Conservation (phyloP, 164 flowering plant species). For the Nelumbo lutea region DNA sequence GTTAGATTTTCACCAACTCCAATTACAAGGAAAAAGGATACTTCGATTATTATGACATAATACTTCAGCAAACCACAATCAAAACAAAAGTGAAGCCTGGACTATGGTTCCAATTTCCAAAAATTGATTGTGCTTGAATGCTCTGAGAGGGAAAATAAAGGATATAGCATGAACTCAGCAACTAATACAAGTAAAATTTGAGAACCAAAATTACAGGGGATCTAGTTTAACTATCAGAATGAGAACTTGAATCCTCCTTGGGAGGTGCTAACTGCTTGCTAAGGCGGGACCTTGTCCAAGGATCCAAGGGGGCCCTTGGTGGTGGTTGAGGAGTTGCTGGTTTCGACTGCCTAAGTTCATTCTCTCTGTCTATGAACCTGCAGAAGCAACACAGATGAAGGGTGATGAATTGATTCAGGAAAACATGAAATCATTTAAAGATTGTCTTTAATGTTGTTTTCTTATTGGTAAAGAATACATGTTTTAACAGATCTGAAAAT, state of each 20-base stretch:
- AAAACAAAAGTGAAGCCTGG: no score
- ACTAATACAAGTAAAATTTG: not conserved
- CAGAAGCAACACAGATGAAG: not conserved
- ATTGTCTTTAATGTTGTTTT: no score
- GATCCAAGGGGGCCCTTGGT: slow-evolving; percentile 67
- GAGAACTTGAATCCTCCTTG: slow-evolving; percentile 48
- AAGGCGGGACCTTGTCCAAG: slow-evolving; percentile 79
- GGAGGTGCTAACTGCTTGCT: slow-evolving; percentile 71
- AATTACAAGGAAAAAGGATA: no score
- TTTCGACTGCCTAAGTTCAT: slow-evolving; percentile 89
- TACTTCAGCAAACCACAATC: no score
- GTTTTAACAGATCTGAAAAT: no score
- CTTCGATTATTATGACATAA: no score
- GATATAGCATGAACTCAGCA: not conserved
- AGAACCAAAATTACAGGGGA: not conserved
- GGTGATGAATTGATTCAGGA: no score
- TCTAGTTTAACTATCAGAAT: slow-evolving; percentile 27
- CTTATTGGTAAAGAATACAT: no score
- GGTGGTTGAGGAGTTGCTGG: slow-evolving; percentile 83
- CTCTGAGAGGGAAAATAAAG: not conserved
- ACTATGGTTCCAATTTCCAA: no score
- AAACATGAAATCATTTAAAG: no score
- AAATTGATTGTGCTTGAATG: not conserved
- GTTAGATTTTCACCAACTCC: no score
- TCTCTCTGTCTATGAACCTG: slow-evolving; percentile 94